Evolutionary conservation across 805 yeast genomes (phyloP).

Genomic region (Alloascoidea hylecoeti): DNA sequence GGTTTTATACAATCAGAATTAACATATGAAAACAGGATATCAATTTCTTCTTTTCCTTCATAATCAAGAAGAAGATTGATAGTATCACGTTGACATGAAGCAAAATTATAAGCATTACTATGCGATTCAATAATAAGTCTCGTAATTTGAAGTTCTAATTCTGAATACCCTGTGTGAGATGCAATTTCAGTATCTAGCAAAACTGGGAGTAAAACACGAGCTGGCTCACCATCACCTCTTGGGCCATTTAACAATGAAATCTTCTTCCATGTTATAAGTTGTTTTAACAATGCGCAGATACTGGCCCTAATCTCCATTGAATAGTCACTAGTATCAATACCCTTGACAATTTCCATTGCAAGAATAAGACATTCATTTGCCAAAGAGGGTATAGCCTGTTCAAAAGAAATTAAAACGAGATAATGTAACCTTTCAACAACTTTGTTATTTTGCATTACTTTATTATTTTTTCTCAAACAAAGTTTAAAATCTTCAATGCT

Average conservation of each 20-base stretch:
- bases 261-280: not conserved
- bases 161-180: not conserved
- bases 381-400: not conserved
- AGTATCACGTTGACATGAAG: not conserved
- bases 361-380: not conserved
- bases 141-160: not conserved
- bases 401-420: not conserved
- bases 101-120: not conserved
- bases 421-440: not conserved
- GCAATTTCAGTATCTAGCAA: not conserved
- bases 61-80: not conserved
- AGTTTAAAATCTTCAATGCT: not conserved
- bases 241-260: not conserved
- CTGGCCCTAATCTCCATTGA: not conserved
- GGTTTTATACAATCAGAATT: too few relatives aligned
- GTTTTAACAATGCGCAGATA: not conserved
- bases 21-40: not conserved
- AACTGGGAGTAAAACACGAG: not conserved
- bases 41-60: not conserved
- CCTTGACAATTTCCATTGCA: not conserved
- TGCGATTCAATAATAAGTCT: not conserved
- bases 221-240: not conserved
- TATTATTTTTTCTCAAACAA: not conserved
- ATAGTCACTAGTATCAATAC: not conserved
- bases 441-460: not conserved